A percentile compares a stretch with the other conserved stretches of the same genome.
These are phyloP conservation scores for Suaeda aralocaspica DNA, from an alignment of 148 eudicot species.

Conservation along the genomic window DNA sequence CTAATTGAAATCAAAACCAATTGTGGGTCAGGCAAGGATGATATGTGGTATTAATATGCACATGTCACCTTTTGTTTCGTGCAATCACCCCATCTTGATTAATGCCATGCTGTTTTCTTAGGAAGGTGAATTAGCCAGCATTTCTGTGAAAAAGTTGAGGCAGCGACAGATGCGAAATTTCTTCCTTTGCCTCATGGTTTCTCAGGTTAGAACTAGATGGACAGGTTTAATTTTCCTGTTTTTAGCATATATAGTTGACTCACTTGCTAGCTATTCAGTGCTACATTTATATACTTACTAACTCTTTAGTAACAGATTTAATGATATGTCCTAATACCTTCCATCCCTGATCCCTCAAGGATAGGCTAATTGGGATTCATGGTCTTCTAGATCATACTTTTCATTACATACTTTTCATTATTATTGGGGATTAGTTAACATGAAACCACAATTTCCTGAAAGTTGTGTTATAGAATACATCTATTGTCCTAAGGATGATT, in stretches of 20 bases:
- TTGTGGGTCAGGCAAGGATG: neutral
- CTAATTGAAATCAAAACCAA: neutral
- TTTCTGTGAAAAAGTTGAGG: constrained; percentile 73
- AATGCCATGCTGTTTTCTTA: constrained; percentile 24
- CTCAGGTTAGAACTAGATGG: constrained; percentile 47
- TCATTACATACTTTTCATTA: neutral
- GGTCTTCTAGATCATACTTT: neutral
- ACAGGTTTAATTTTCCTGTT: too few relatives aligned
- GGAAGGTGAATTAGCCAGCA: constrained; percentile 87
- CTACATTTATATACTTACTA: neutral
- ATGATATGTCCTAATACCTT: neutral
- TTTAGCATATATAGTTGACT: too few relatives aligned
- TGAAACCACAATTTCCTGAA: neutral
- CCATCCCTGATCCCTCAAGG: neutral
- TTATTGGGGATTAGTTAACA: neutral
- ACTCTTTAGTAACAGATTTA: neutral
- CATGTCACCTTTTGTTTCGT: neutral
- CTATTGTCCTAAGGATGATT: too few relatives aligned
- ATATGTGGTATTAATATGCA: neutral
- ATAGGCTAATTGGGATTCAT: neutral
- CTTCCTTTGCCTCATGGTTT: constrained; percentile 86
- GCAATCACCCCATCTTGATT: neutral
- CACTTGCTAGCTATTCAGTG: constrained; percentile 2
- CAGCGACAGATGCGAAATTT: constrained; percentile 89
- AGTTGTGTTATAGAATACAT: too few relatives aligned